phyloP scores from a whole-genome alignment of 768 basidiomycete species.

The Tylopilus rubrobrunneus region DNA sequence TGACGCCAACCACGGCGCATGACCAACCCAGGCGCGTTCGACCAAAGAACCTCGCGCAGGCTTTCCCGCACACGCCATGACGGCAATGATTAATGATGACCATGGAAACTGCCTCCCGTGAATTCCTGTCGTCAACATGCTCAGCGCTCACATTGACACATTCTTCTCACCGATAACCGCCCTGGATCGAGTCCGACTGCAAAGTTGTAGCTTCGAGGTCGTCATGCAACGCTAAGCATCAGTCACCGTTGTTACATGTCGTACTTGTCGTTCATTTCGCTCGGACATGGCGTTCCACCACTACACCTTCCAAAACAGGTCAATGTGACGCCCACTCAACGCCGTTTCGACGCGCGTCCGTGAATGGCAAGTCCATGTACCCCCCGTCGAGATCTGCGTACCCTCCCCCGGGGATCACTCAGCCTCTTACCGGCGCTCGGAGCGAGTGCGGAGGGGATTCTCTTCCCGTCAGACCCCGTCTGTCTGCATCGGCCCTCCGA shows the following conservation, averaged over 20 bases:
- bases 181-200: constrained; percentile 12
- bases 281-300: no score
- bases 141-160: no score
- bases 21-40: no score
- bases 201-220: constrained; percentile 14
- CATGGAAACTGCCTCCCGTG: neutral
- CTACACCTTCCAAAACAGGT: no score
- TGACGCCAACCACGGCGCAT: no score
- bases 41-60: no score
- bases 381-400: neutral
- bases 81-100: constrained; percentile 13
- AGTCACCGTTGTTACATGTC: constrained; percentile 4
- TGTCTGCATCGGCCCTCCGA: neutral
- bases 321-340: neutral
- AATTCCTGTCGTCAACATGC: neutral
- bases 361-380: constrained; percentile 2
- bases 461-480: neutral
- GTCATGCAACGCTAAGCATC: constrained; percentile 13
- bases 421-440: neutral
- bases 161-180: constrained; percentile 11
- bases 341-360: constrained; percentile 7
- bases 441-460: neutral
- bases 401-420: neutral
- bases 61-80: neutral
- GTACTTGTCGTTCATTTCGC: neutral